These are phyloP conservation scores for Plicaturopsis crispa DNA, from an alignment of 768 basidiomycete species.

Conservation along the genomic window DNA sequence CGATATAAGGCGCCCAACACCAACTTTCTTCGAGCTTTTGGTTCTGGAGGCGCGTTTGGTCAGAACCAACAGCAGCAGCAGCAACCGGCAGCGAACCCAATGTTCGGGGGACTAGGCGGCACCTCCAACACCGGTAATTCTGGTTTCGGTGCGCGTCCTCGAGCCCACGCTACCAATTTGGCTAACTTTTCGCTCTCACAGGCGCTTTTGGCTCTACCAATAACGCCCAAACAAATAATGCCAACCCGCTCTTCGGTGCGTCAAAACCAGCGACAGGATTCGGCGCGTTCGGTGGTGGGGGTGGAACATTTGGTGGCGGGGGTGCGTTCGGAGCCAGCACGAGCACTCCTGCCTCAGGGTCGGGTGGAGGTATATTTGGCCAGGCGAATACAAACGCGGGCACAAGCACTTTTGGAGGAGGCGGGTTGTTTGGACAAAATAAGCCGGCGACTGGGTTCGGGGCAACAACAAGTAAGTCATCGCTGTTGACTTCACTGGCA, in stretches of 20 bases:
- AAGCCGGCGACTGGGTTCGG: slow-evolving; percentile 41
- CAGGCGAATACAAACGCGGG: slow-evolving; percentile 16
- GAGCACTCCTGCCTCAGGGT: slow-evolving; percentile 16
- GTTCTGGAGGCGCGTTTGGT: slow-evolving; percentile 49
- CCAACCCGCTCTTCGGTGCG: slow-evolving; percentile 49
- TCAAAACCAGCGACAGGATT: slow-evolving; percentile 70
- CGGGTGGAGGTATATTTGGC: slow-evolving; percentile 26
- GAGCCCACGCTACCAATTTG: slow-evolving; percentile 7
- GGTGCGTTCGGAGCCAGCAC: slow-evolving; percentile 32
- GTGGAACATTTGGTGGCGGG: slow-evolving; percentile 43
- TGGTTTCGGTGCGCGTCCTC: slow-evolving; percentile 37
- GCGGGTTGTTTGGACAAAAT: slow-evolving; percentile 52
- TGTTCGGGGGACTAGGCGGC: slow-evolving; percentile 62
- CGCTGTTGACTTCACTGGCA: too few species aligned
- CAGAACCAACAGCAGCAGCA: slow-evolving; percentile 47
- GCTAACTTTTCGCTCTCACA: slow-evolving; percentile 14
- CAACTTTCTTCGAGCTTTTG: slow-evolving; percentile 31
- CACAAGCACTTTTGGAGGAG: slow-evolving; percentile 36
- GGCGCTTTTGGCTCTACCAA: slow-evolving; percentile 39
- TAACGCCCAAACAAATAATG: slow-evolving; percentile 26
- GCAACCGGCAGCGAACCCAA: slow-evolving; percentile 62
- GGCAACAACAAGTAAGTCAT: slow-evolving; percentile 23
- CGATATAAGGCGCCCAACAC: slow-evolving; percentile 17
- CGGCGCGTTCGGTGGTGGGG: slow-evolving; percentile 64
- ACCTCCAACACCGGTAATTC: slow-evolving; percentile 20